Conservation (phyloP, 108 stramenopile genomes). For the Conticribra weissflogii region DNA sequence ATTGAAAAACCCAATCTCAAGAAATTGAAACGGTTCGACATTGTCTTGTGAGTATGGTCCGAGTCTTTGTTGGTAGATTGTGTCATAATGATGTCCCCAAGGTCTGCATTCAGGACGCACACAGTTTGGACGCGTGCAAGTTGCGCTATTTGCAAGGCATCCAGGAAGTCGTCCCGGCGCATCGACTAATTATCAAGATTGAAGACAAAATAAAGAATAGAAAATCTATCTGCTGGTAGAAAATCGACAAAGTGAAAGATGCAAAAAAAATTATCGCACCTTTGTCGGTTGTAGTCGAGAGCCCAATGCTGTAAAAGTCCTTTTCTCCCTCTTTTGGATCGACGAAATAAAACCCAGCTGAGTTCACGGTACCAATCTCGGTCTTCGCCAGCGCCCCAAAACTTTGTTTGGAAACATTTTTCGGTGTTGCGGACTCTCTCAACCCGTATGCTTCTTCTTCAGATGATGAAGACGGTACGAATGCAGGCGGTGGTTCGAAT, state of each 20-base stretch:
- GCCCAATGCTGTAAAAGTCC: neutral
- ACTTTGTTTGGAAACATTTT: too few species aligned
- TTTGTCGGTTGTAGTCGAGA: too few species aligned
- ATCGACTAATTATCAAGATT: conserved; percentile 23
- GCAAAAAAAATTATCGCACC: neutral
- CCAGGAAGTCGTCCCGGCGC: conserved; percentile 8
- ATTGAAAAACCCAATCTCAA: conserved; percentile 66
- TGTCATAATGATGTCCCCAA: conserved; percentile 65
- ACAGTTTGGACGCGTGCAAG: conserved; percentile 30
- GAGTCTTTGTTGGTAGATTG: conserved; percentile 59
- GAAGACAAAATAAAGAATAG: neutral
- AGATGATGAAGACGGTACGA: neutral
- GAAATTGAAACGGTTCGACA: conserved; percentile 55
- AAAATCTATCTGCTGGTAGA: neutral
- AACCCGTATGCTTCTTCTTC: too few species aligned
- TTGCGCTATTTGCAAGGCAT: conserved; percentile 16
- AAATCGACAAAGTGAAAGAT: neutral
- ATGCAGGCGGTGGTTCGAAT: neutral
- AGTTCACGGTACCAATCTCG: neutral
- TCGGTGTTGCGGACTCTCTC: too few species aligned
- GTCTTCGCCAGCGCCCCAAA: neutral
- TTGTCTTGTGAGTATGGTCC: conserved; percentile 38
- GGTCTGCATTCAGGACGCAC: conserved; percentile 34
- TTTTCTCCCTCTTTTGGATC: neutral
- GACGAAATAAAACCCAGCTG: neutral